Conservation (phyloP, 73 alveolate species). For the Effrenium voratum region DNA sequence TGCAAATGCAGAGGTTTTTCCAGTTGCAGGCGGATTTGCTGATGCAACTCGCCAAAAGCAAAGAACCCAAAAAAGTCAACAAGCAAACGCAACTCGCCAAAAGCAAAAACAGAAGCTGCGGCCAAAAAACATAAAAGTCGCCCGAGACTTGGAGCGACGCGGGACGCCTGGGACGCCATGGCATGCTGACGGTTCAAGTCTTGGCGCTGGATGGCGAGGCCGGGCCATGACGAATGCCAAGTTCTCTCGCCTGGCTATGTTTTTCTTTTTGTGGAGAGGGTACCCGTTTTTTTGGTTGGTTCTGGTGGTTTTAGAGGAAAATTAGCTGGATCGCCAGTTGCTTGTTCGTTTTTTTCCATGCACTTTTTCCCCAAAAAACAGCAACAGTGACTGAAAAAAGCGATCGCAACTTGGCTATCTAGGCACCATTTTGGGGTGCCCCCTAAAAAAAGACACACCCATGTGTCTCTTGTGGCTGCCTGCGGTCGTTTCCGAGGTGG, state of each 20-base stretch:
- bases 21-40: background rate
- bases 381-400: background rate
- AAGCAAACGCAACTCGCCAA: background rate
- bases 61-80: background rate
- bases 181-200: constrained; percentile 13
- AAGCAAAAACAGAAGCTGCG: background rate
- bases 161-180: background rate
- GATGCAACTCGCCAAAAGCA: background rate
- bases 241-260: background rate
- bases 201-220: constrained; percentile 28
- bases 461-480: background rate
- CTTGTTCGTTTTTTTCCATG: background rate
- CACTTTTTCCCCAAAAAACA: background rate
- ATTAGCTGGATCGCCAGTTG: background rate
- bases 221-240: background rate
- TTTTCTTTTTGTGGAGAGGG: background rate
- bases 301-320: background rate
- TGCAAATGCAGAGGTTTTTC: background rate
- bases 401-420: background rate
- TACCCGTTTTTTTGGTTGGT: background rate
- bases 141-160: background rate
- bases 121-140: background rate
- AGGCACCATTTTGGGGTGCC: background rate
- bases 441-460: background rate
- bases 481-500: background rate